Base-by-base conservation (phyloP, 2,329 filamentous ascomycete genomes). In the Sclerotinia glacialis region DNA sequence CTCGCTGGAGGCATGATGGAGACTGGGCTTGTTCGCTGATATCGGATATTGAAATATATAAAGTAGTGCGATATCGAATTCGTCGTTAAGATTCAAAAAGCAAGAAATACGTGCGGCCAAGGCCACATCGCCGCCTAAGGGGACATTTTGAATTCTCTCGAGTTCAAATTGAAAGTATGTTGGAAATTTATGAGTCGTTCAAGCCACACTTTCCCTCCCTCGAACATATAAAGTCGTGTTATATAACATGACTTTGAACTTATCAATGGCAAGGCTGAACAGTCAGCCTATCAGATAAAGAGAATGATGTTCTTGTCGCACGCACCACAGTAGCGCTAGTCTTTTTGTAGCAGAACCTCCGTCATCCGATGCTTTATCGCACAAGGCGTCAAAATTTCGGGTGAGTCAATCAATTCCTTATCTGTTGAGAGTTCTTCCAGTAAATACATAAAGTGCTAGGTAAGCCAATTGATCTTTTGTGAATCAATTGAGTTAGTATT, bases 1-100 rank as follows among this genome's bases (percentile, higher is more conserved):
- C 68, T 71, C 71, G 74, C 73, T 69, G 76, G 73, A 69, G 76
- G 68, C 75, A 77, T 76, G 59, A 67, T 73, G 69, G 65, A 66
- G 64, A 67, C 53, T 68, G 59, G 69, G 66, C 58, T 59, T 54
- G 61, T 59, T 60, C 40, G 23, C 61, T 68, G 55, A 50, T 64
- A 16, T 23, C n/a, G n/a, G n/a, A n/a, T n/a, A n/a, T n/a, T n/a
- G n/a, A n/a, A n/a, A n/a, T n/a, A n/a, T n/a, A n/a, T n/a, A n/a
- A n/a, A n/a, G n/a, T n/a, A n/a, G n/a, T n/a, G n/a, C n/a, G n/a
- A n/a, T n/a, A n/a, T 66, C 66, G 66, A 67, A 69, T 65, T 44
- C n/a, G 31, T 37, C 21, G 59, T 23, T 31, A 40, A 18, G 54
- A 59, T 59, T 42, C 53, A 53, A 52, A 59, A 37, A 60, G 21